Base-by-base conservation (phyloP, 108 stramenopile genomes). In the Cyclotella kingstonii region DNA sequence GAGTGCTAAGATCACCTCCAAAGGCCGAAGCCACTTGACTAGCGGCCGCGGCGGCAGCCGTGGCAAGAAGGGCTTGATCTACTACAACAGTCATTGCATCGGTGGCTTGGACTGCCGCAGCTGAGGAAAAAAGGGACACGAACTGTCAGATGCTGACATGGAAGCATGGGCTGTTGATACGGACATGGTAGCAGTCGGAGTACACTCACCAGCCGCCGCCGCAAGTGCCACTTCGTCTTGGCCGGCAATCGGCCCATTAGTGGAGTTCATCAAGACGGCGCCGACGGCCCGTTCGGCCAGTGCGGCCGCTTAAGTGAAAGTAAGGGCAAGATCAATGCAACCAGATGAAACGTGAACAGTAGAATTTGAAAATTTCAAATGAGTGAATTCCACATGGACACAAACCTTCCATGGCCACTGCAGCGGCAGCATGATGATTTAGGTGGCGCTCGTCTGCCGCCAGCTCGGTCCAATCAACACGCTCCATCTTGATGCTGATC, bases 31-130 rank as follows among this genome's bases (percentile, higher is more conserved):
- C 51, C 17, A 74, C 73, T 59, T 74, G 73, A 26, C 50, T 60
- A 18, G 73, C 73, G 30, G 73, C 73, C 4, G 73, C 73, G 15
- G 73, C 73, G 33, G 73, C 73, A 22, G 73, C 73, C n/a, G 73
- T 74, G n/a, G 63, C 73, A 33, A 74, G 73, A 23, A 74, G 64
- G 12, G 55, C 44, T 52, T 74, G 73, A 40, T 74, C 73, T 4
- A 74, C 64, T 31, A 74, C 64, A 29, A 74, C 62, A 2, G 64
- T 51, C 64, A 74, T 74, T 11, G 58, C 64, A 39, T 66, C 73
- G 19, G 68, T 49, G 17, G 73, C 72, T 29, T 73, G 63, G 10
- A 65, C 72, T 14, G 72, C 72, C 35, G 72, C 72, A 26, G 63
- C 63, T 51, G 18, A n/a, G n/a, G n/a, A n/a, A n/a, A n/a, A n/a